A percentile compares a stretch with the other conserved stretches of the same genome.
Evolutionary conservation across 805 yeast genomes (phyloP).

Genomic region (Suhomyces emberorum): DNA sequence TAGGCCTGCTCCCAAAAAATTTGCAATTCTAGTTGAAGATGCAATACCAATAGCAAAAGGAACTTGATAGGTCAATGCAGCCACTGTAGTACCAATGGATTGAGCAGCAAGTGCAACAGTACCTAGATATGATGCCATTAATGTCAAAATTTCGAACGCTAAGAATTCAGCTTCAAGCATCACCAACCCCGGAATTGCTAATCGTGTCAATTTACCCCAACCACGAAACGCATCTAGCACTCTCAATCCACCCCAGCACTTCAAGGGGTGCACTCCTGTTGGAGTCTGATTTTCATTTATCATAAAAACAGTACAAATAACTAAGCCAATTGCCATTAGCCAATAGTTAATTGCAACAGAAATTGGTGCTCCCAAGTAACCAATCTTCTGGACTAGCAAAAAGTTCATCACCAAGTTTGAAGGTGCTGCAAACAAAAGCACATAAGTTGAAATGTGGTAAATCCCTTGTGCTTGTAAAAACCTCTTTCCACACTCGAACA

Average conservation of each 20-base stretch:
- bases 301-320: slow-evolving; percentile 34
- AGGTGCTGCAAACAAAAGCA: slow-evolving; percentile 53
- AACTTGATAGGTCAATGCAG: slow-evolving; percentile 47
- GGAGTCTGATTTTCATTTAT: slow-evolving; percentile 40
- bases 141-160: slow-evolving; percentile 55
- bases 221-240: slow-evolving; percentile 38
- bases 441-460: slow-evolving; percentile 54
- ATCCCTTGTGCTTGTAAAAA: slow-evolving; percentile 59
- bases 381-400: slow-evolving; percentile 42
- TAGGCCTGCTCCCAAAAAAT: slow-evolving; percentile 50
- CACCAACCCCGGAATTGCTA: slow-evolving; percentile 54
- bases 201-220: slow-evolving; percentile 43
- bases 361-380: slow-evolving; percentile 58
- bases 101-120: slow-evolving; percentile 54
- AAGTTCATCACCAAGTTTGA: slow-evolving; percentile 47
- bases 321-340: slow-evolving; percentile 49
- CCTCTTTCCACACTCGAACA: slow-evolving; percentile 55
- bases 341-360: slow-evolving; percentile 57
- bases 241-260: slow-evolving; percentile 46
- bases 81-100: slow-evolving; percentile 42
- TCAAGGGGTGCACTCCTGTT: slow-evolving; percentile 47
- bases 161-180: slow-evolving; percentile 62
- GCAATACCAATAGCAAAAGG: slow-evolving; percentile 61
- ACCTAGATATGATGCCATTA: slow-evolving; percentile 53
- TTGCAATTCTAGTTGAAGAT: slow-evolving; percentile 55